Percentiles rank a stretch among this genome's conserved stretches.
Evolutionary conservation across 441 rosid species (phyloP).

Genomic region (Syzygium malaccense): DNA sequence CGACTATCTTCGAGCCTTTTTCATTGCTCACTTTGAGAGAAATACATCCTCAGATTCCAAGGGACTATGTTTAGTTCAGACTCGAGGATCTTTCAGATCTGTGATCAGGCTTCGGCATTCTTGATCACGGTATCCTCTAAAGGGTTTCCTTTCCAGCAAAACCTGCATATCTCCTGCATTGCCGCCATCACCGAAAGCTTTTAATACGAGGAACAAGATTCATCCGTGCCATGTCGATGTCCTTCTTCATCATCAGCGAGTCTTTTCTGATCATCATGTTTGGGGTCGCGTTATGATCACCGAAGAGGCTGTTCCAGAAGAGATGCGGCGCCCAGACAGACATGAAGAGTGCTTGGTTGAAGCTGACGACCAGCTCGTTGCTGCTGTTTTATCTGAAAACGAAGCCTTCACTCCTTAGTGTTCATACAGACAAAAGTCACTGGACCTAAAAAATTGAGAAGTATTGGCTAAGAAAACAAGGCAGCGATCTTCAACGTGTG

Average conservation of each 20-base stretch:
- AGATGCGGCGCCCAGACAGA: not conserved
- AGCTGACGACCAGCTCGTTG: not conserved
- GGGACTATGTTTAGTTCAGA: not conserved
- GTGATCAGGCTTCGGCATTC: not conserved
- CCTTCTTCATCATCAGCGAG: not conserved
- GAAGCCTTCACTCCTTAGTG: not conserved
- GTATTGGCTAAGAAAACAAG: too few species aligned
- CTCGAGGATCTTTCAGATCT: not conserved
- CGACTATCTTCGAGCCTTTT: not conserved
- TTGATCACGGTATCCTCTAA: not conserved
- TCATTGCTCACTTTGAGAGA: not conserved
- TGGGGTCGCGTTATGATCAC: not conserved
- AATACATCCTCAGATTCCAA: not conserved
- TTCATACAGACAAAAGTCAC: not conserved
- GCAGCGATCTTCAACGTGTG: too few species aligned
- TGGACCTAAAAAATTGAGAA: too few species aligned
- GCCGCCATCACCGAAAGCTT: not conserved
- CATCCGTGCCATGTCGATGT: not conserved
- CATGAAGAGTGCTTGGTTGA: not conserved
- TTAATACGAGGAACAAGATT: not conserved
- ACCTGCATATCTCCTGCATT: accelerated
- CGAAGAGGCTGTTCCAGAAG: not conserved
- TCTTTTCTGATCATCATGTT: not conserved
- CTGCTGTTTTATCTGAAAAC: not conserved
- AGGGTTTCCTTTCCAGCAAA: not conserved